Conservation (phyloP, 169 alveolate species). For the Ichthyophthirius multifiliis region DNA sequence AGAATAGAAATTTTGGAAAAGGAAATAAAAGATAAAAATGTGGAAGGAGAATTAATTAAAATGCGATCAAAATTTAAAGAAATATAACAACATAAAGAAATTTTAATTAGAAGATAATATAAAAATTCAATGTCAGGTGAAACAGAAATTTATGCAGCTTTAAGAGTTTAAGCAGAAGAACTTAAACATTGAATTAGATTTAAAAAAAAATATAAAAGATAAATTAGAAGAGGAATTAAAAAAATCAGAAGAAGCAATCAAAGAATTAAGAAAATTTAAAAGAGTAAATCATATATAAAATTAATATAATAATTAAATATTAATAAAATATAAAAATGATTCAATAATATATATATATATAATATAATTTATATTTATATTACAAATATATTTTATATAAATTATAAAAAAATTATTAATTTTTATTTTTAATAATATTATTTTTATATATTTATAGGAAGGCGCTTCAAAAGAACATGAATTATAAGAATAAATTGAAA, state of each 20-base stretch:
- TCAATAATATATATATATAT: no score
- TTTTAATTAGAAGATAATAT: background rate
- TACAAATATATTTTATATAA: no score
- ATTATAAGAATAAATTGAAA: background rate
- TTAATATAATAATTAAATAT: no score
- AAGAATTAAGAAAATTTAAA: background rate
- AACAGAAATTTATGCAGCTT: background rate
- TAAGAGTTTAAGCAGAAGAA: background rate
- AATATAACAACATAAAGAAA: constrained; percentile 1
- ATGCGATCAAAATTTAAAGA: constrained; percentile 5
- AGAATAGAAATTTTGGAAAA: background rate
- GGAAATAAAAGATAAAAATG: background rate
- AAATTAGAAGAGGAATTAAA: background rate
- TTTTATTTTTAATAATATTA: background rate
- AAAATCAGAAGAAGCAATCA: background rate
- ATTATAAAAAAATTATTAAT: no score
- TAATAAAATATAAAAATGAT: no score
- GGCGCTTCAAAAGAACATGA: constrained; percentile 7
- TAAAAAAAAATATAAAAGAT: background rate
- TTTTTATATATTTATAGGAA: background rate
- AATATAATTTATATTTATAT: no score
- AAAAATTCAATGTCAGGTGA: background rate
- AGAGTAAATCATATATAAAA: background rate
- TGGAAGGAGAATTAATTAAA: background rate
- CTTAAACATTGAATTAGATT: background rate